Evolutionary conservation across 352 stramenopile species (phyloP).

Genomic region (Globisporangium nodosum): DNA sequence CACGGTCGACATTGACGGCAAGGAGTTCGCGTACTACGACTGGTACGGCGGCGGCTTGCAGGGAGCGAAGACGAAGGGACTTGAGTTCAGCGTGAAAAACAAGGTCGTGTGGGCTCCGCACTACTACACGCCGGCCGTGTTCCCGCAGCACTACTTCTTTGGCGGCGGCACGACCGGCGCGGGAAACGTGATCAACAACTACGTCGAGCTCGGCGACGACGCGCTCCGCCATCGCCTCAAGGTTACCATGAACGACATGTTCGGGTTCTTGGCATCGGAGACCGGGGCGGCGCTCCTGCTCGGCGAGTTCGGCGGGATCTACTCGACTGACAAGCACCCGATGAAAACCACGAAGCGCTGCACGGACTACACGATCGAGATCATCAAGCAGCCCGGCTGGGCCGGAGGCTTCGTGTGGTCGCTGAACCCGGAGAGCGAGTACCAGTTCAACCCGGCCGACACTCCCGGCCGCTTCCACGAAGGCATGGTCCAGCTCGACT

Average conservation of each 20-base stretch:
- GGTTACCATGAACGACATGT: conserved; percentile 33
- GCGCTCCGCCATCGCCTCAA: conserved; percentile 18
- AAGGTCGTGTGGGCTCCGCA: conserved; percentile 34
- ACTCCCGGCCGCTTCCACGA: conserved; percentile 17
- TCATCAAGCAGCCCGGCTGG: conserved; percentile 25
- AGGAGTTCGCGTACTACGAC: conserved; percentile 26
- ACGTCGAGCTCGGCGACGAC: conserved; percentile 24
- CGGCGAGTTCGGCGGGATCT: conserved; percentile 32
- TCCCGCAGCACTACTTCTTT: conserved; percentile 26
- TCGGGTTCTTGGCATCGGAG: conserved; percentile 25
- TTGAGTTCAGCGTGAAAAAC: conserved; percentile 18
- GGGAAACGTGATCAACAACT: conserved; percentile 12
- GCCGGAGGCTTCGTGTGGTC: conserved; percentile 30
- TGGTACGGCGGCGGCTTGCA: conserved; percentile 36
- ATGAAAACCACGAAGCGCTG: conserved; percentile 24
- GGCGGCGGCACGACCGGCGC: conserved; percentile 11
- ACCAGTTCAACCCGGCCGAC: conserved; percentile 36
- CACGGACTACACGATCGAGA: conserved; percentile 26
- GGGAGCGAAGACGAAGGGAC: conserved; percentile 14
- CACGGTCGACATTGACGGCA: conserved; percentile 20
- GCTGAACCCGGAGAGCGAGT: conserved; percentile 32
- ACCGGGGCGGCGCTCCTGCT: conserved; percentile 22
- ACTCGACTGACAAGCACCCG: conserved; percentile 22
- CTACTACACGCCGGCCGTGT: conserved; percentile 32
- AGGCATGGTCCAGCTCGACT: conserved; percentile 20